phyloP scores from a whole-genome alignment of 2,329 filamentous ascomycete genomes.

The Fusarium nisikadoi region DNA sequence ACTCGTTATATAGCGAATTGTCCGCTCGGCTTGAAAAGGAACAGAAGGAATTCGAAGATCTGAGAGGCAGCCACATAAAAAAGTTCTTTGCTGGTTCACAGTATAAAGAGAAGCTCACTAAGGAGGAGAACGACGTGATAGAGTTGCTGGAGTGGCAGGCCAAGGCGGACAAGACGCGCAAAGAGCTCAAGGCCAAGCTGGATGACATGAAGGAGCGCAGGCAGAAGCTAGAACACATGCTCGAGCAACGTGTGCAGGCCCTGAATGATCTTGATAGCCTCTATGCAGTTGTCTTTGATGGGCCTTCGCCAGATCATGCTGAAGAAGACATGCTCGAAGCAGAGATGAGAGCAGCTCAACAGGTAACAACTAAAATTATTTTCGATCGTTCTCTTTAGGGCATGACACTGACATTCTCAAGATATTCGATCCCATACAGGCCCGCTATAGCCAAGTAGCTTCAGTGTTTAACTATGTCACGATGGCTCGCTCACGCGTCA shows the following conservation, averaged over 20 bases:
- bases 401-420: neutral
- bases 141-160: neutral
- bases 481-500: neutral
- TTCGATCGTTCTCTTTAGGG: rapidly evolving
- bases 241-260: neutral
- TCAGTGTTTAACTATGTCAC: neutral
- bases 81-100: neutral
- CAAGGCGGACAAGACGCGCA: neutral
- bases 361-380: neutral
- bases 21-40: neutral
- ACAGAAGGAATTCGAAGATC: neutral
- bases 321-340: neutral
- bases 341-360: neutral
- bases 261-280: neutral
- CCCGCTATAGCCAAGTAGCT: neutral
- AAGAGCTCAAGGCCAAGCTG: neutral
- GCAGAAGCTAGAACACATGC: neutral
- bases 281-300: neutral
- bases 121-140: neutral
- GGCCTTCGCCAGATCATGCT: neutral
- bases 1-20: neutral
- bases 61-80: neutral
- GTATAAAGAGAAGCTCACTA: neutral
- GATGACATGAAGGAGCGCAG: neutral
- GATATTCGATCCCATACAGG: neutral